Conservation (phyloP, 148 eudicot genomes). For the Suaeda aralocaspica region DNA sequence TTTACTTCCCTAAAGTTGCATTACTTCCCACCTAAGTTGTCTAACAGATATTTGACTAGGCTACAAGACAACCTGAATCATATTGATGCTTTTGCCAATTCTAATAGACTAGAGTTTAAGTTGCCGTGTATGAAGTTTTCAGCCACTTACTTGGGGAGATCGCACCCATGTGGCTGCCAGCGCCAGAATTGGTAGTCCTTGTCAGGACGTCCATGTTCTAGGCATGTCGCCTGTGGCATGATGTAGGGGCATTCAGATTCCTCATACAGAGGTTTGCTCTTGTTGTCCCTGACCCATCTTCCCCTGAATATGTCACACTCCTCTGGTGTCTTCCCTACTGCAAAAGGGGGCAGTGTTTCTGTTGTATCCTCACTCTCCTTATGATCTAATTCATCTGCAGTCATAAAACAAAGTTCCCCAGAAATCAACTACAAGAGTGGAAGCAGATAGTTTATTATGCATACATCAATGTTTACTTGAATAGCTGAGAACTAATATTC, state of each 20-base stretch:
- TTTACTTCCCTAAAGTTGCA: neutral
- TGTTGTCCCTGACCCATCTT: slow-evolving; percentile 67
- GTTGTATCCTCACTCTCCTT: neutral
- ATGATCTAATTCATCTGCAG: slow-evolving; percentile 3
- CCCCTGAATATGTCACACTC: slow-evolving; percentile 75
- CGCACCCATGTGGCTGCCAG: slow-evolving; percentile 86
- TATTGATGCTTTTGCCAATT: neutral
- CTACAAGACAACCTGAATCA: neutral
- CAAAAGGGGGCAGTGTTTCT: slow-evolving; percentile 44
- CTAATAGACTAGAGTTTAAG: neutral
- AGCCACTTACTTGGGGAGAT: slow-evolving; percentile 59
- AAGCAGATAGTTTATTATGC: neutral
- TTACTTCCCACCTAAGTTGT: neutral
- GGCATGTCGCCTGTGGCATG: slow-evolving; percentile 75
- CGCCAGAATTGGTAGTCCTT: slow-evolving; percentile 70
- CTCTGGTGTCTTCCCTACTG: slow-evolving; percentile 40
- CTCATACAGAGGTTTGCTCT: slow-evolving; percentile 58
- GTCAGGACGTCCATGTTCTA: slow-evolving; percentile 81
- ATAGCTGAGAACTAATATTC: neutral
- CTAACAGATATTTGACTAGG: neutral
- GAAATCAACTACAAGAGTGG: neutral
- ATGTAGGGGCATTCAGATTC: slow-evolving; percentile 87
- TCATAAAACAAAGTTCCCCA: neutral
- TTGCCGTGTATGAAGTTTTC: neutral
- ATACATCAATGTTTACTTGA: neutral